phyloP scores from a whole-genome alignment of 345 rosid genomes.

The Psidium friedrichsthalianum region DNA sequence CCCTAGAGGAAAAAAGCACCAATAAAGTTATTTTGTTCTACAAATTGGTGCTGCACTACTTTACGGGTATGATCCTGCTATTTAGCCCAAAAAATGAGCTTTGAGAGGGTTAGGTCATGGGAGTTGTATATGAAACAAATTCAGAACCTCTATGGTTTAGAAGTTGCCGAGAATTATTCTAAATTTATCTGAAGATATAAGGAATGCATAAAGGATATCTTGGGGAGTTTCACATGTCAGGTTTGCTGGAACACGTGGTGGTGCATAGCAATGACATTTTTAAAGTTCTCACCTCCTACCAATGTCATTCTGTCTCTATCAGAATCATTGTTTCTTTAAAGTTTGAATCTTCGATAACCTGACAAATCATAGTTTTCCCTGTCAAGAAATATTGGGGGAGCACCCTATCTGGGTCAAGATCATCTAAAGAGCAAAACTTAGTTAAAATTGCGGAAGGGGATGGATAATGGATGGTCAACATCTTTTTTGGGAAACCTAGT shows the following conservation, averaged over 20 bases:
- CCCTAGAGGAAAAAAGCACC: background rate
- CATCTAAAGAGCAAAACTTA: background rate
- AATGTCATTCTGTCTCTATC: background rate
- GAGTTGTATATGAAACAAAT: background rate
- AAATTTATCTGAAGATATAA: background rate
- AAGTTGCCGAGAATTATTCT: background rate
- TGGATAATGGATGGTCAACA: background rate
- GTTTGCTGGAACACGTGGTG: background rate
- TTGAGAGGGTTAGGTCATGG: background rate
- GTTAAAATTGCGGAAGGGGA: background rate
- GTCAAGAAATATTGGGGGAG: background rate
- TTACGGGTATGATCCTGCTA: background rate
- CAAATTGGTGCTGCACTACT: background rate
- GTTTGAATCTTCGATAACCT: background rate
- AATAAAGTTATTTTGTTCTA: background rate
- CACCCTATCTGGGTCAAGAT: background rate
- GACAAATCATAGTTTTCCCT: background rate
- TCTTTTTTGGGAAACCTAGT: background rate
- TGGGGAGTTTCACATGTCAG: background rate
- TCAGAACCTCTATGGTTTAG: background rate
- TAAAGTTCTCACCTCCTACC: background rate
- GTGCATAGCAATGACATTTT: background rate
- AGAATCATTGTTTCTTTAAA: background rate
- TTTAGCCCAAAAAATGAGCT: background rate
- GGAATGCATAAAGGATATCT: background rate